phyloP scores from a whole-genome alignment of 768 basidiomycete species.

The Glaciozyma martinii region DNA sequence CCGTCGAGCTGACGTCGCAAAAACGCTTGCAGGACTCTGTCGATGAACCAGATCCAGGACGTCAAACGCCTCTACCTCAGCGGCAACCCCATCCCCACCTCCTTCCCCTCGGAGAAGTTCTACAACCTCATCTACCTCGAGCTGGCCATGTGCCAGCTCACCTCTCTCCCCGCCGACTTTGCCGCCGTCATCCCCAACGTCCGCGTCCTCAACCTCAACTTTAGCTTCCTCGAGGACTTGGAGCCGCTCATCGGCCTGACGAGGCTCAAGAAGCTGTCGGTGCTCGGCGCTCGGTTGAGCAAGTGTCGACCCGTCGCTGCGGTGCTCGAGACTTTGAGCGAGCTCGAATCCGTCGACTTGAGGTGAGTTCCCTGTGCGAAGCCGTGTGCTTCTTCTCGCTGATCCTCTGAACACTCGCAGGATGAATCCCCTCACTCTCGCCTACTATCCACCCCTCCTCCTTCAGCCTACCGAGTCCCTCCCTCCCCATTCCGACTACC shows the following conservation, averaged over 20 bases:
- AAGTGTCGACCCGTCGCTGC: conserved; percentile 65
- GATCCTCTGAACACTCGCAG: conserved; percentile 34
- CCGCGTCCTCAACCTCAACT: conserved; percentile 87
- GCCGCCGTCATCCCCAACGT: conserved; percentile 66
- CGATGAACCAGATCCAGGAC: conserved; percentile 61
- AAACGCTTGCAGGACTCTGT: conserved; percentile 31
- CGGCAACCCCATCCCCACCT: conserved; percentile 38
- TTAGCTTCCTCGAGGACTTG: conserved; percentile 72
- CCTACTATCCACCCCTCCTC: conserved; percentile 79
- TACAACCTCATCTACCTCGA: conserved; percentile 90
- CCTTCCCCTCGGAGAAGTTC: conserved; percentile 56
- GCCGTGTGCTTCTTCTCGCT: neutral
- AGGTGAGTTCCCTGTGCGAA: conserved; percentile 52
- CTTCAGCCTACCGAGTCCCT: conserved; percentile 3
- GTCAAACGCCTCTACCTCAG: conserved; percentile 91
- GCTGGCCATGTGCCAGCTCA: conserved; percentile 74
- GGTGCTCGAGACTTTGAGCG: conserved; percentile 59
- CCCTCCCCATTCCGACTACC: conserved; percentile 16
- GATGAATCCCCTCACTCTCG: conserved; percentile 95
- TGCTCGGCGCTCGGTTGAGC: conserved; percentile 70
- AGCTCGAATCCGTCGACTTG: conserved; percentile 83
- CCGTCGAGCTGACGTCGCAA: neutral
- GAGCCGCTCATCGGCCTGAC: conserved; percentile 59
- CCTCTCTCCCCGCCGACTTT: conserved; percentile 60
- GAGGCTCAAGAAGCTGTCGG: conserved; percentile 69